These are phyloP conservation scores for Exidia glandulosa DNA, from an alignment of 768 basidiomycete genomes.

Conservation along the genomic window DNA sequence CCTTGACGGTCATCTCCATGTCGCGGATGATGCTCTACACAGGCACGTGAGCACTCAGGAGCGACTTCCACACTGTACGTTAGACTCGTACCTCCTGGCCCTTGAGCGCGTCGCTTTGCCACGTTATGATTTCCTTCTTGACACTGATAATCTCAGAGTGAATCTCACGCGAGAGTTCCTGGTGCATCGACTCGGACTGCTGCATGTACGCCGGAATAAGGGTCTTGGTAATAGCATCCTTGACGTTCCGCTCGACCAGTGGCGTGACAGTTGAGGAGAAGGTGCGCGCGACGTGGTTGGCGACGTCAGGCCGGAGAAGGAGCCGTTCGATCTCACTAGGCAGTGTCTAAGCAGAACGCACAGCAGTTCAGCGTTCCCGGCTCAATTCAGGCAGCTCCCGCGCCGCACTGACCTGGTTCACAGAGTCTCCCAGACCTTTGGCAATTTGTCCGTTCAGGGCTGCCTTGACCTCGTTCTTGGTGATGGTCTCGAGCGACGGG, in stretches of 20 bases:
- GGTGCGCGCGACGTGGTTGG: conserved; percentile 63
- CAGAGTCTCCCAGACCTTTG: conserved; percentile 56
- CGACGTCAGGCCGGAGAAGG: conserved; percentile 64
- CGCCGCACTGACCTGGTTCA: conserved; percentile 52
- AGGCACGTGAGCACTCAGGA: conserved; percentile 1
- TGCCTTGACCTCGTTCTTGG: conserved; percentile 66
- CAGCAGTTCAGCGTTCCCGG: background rate
- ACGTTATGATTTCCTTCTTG: conserved; percentile 68
- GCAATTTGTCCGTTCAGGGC: conserved; percentile 73
- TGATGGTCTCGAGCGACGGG: conserved; percentile 73
- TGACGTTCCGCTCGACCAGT: conserved; percentile 69
- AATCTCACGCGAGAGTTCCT: conserved; percentile 67
- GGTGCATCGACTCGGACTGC: conserved; percentile 65
- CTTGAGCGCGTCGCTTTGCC: conserved; percentile 71
- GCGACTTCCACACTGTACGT: background rate
- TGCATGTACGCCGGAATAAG: conserved; percentile 69
- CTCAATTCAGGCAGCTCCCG: background rate
- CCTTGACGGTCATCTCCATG: conserved; percentile 64
- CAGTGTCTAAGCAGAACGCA: conserved; percentile 62
- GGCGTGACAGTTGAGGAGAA: conserved; percentile 64
- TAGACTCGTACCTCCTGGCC: conserved; percentile 56
- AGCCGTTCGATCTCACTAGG: conserved; percentile 73
- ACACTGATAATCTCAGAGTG: conserved; percentile 63
- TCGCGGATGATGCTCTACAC: conserved; percentile 63
- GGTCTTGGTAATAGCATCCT: conserved; percentile 61